phyloP scores from a whole-genome alignment of 345 rosid genomes.

The Noccaea caerulescens region DNA sequence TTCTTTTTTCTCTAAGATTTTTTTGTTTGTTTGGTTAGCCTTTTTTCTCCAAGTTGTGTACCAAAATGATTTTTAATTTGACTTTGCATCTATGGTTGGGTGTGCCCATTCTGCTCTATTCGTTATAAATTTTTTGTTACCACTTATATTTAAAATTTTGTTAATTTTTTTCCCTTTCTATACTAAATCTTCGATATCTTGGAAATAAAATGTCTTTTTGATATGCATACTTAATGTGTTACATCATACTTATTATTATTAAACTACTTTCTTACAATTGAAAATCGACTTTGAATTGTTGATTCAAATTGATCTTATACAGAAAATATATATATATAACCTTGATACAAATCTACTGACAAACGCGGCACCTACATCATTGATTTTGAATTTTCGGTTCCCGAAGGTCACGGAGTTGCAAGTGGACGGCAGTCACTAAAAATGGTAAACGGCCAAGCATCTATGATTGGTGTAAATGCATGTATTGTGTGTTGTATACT shows the following conservation, averaged over 20 bases:
- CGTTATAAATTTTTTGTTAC: background rate
- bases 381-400: background rate
- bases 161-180: too few relatives aligned
- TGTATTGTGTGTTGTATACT: background rate
- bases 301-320: background rate
- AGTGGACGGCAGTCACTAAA: slow-evolving; percentile 28
- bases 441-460: slow-evolving; percentile 1
- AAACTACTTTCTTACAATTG: too few relatives aligned
- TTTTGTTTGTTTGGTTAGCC: background rate
- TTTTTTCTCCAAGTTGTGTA: slow-evolving; percentile 15
- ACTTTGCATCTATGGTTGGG: slow-evolving; percentile 20
- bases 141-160: too few relatives aligned
- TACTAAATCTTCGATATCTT: too few relatives aligned
- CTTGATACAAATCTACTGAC: background rate
- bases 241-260: too few relatives aligned
- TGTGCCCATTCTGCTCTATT: background rate
- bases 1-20: too few relatives aligned
- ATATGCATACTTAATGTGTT: too few relatives aligned
- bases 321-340: background rate
- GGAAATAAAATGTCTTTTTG: too few relatives aligned
- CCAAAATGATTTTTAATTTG: slow-evolving; percentile 32
- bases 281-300: background rate
- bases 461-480: background rate
- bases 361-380: slow-evolving; percentile 11
- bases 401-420: slow-evolving; percentile 1